Evolutionary conservation across 78 protist species (phyloP).

Genomic region (Polysphondylium violaceum): DNA sequence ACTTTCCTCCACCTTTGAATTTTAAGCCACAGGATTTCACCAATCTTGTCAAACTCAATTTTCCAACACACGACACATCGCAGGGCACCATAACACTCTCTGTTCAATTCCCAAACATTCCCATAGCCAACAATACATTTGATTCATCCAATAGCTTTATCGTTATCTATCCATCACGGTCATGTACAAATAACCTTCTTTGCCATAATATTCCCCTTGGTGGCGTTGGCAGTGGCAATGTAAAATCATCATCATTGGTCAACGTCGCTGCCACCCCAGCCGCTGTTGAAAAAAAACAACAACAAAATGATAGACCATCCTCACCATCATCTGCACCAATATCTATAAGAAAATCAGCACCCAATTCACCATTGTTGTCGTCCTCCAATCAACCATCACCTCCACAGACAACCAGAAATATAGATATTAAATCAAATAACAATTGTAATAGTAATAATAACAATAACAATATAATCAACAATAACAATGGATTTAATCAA

Average conservation of each 20-base stretch:
- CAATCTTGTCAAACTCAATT: constrained; percentile 51
- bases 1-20: constrained; percentile 64
- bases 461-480: not conserved
- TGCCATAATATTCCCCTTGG: not conserved
- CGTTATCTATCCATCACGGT: constrained; percentile 63
- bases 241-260: not conserved
- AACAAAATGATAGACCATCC: not conserved
- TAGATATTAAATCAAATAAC: not conserved
- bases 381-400: no score
- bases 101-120: constrained; percentile 56
- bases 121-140: not conserved
- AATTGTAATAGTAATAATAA: not conserved
- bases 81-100: constrained; percentile 44
- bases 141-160: not conserved
- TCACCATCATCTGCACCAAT: constrained; percentile 69
- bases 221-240: not conserved
- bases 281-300: not conserved
- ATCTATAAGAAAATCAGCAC: constrained; percentile 26
- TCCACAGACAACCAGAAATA: not conserved
- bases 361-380: not conserved
- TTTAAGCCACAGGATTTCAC: constrained; percentile 31
- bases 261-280: not conserved
- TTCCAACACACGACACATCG: constrained; percentile 37
- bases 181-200: constrained; percentile 37
- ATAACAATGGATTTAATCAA: not conserved